phyloP scores from a whole-genome alignment of 176 grass and related monocot genomes.

The Rhipidocladum racemiflorum region DNA sequence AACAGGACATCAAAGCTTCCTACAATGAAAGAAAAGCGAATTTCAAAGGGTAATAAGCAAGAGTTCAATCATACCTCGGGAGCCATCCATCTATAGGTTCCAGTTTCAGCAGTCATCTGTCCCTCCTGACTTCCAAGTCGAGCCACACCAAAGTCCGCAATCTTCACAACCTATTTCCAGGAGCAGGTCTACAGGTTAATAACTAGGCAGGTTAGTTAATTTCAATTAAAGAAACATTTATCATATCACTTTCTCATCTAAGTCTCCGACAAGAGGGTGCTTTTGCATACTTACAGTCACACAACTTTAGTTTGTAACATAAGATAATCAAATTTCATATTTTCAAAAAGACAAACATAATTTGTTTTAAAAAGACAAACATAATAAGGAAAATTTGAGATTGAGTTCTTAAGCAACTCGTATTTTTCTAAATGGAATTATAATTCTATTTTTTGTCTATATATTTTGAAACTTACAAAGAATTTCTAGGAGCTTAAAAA shows the following conservation, averaged over 20 bases:
- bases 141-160: conserved; percentile 90
- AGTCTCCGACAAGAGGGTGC: background rate
- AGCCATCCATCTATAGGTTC: conserved; percentile 94
- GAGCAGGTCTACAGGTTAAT: conserved; percentile 34
- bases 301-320: background rate
- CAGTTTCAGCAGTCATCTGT: conserved; percentile 95
- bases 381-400: background rate
- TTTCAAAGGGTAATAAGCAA: background rate
- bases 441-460: background rate
- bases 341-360: background rate
- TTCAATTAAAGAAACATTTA: background rate
- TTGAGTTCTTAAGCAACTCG: background rate
- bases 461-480: conserved; percentile 6
- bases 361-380: background rate
- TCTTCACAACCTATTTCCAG: conserved; percentile 74
- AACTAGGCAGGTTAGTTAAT: conserved; percentile 1
- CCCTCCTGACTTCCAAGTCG: conserved; percentile 57
- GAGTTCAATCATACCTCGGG: conserved; percentile 57
- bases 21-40: too few relatives aligned
- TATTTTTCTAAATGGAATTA: background rate
- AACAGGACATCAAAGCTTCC: too few relatives aligned
- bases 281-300: background rate
- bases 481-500: conserved; percentile 18
- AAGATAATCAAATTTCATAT: background rate
- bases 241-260: background rate